Percentiles rank a stretch among this genome's conserved stretches.
Conservation (phyloP, 805 yeast genomes). For the Myxozyma melibiosi region DNA sequence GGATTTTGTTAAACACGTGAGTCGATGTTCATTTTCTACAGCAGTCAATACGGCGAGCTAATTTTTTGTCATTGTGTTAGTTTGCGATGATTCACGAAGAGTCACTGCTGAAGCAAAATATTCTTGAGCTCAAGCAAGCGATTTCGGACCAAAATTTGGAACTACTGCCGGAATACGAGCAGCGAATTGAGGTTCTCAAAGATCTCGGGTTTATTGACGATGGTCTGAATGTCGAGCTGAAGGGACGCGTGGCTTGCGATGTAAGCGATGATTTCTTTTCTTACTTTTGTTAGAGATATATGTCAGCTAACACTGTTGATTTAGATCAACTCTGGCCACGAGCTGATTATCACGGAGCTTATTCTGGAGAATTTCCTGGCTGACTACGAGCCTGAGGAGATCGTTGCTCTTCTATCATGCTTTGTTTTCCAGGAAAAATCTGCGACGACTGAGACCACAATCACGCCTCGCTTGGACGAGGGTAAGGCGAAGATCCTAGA, state of each 20-base stretch:
- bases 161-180: constrained; percentile 89
- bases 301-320: not conserved
- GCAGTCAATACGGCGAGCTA: not conserved
- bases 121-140: constrained; percentile 58
- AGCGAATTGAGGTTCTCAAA: constrained; percentile 75
- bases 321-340: constrained; percentile 82
- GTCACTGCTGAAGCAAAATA: constrained; percentile 51
- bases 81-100: constrained; percentile 49
- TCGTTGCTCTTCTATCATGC: constrained; percentile 89
- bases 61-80: constrained; percentile 10
- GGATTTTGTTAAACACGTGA: constrained; percentile 26
- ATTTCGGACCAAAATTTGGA: constrained; percentile 88
- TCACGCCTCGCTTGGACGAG: constrained; percentile 77
- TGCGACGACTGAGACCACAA: constrained; percentile 58
- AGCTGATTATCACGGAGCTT: constrained; percentile 82
- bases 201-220: constrained; percentile 80
- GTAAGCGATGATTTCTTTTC: constrained; percentile 39
- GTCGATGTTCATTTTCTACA: not conserved
- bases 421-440: constrained; percentile 90
- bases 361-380: constrained; percentile 89
- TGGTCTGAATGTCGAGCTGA: constrained; percentile 69
- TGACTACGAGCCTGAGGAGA: constrained; percentile 92
- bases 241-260: constrained; percentile 94
- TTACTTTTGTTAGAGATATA: not conserved
- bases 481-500: constrained; percentile 63